Evolutionary conservation across 1,284 basidiomycete species (phyloP).

Genomic region (Fomitopsis schrenkii): DNA sequence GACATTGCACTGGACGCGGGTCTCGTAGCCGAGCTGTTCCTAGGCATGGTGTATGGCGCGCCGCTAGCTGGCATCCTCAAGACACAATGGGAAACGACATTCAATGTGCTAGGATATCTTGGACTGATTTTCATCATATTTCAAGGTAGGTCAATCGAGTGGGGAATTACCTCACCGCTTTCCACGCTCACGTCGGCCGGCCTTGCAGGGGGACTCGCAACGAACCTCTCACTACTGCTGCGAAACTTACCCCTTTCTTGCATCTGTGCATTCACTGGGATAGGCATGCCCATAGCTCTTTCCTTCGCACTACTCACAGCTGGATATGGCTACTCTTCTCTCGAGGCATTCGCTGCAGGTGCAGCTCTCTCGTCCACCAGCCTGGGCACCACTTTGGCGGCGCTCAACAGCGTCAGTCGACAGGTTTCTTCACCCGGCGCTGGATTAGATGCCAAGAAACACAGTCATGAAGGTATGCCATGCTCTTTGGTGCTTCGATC

Average conservation of each 20-base stretch:
- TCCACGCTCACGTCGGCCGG: not conserved
- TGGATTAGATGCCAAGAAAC: not conserved
- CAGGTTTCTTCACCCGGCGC: not conserved
- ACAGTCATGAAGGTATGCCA: not conserved
- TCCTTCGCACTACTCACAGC: constrained; percentile 31
- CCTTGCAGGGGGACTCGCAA: constrained; percentile 38
- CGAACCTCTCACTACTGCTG: constrained; percentile 33
- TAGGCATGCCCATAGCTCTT: constrained; percentile 42
- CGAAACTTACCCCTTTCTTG: constrained; percentile 38
- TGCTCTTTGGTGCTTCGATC: not conserved
- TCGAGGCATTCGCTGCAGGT: constrained; percentile 48
- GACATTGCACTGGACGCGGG: constrained; percentile 21
- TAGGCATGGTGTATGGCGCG: constrained; percentile 43
- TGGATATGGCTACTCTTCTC: constrained; percentile 25
- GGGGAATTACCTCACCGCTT: not conserved
- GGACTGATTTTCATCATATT: constrained; percentile 51
- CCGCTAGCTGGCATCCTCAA: constrained; percentile 42
- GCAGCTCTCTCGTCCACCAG: constrained; percentile 49
- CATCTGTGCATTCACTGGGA: constrained; percentile 40
- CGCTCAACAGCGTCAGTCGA: constrained; percentile 30
- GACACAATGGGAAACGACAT: constrained; percentile 34
- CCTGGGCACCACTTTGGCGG: constrained; percentile 50
- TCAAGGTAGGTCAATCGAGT: constrained; percentile 32
- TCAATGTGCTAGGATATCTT: constrained; percentile 44
- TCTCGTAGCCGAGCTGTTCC: constrained; percentile 38